Evolutionary conservation across 1,284 basidiomycete species (phyloP), one percentile per base, ranked within the genome.

Genomic region (Rhodotorula mucilaginosa): DNA sequence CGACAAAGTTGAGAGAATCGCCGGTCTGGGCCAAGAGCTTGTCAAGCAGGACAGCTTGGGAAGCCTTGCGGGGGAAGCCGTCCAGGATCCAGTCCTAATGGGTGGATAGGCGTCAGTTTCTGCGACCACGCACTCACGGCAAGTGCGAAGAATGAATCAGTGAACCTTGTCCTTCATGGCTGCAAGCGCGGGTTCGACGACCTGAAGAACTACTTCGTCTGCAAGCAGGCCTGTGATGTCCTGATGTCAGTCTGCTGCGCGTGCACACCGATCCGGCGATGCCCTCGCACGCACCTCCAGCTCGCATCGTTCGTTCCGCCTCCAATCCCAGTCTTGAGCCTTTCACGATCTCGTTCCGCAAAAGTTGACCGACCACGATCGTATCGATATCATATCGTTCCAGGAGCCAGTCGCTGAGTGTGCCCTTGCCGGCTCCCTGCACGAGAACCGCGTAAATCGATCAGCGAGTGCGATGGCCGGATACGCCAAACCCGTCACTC

Each of bases 11-110:
- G 68, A 99, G 83, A 31, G 83, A 82, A 79, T 75, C 65, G 26
- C 49, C 61, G 63, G 80, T 78, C 60, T 79, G 69, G 19, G 77
- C 78, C 52, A 84, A 76, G 18, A 82, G 80, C 8, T 78, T 64
- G 73, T 97, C 92, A 16, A 99, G 85, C 58, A 96, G 84, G 80
- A 89, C 84, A 1, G 92, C 96, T 82, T 99, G 96, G 23, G 87
- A 88, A 3, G 96, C 82, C 3, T 96, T 99, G 54, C 96, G 88
- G 47, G 96, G 96, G 80, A 99, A 99, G 8, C 96, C 96, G 79
- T 99, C 96, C 49, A 99, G 82, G 74, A 98, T 90, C 95, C 95
- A 97, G 79, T 91, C 88, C 87, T 73, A 44, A 12, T 10, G 39
- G 39, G 12, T 44, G 58, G 16, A 7, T 46, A 19, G 21, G 21